Conservation (phyloP, 768 basidiomycete genomes). For the Candolleomyces efflorescens region DNA sequence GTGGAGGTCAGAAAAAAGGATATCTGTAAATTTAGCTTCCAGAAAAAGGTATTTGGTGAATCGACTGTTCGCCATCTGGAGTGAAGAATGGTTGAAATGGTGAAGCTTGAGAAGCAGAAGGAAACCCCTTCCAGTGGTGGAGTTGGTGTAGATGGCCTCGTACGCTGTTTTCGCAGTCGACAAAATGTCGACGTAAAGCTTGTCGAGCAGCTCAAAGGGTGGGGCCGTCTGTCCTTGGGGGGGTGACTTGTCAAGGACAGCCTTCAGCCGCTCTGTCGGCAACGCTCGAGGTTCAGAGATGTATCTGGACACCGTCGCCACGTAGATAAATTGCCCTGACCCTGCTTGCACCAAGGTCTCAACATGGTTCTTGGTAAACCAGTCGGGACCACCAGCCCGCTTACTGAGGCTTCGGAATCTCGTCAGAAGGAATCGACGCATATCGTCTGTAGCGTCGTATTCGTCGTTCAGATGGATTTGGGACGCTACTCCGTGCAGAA, state of each 20-base stretch:
- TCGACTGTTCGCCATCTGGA: too few relatives aligned
- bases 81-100: too few relatives aligned
- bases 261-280: neutral
- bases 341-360: neutral
- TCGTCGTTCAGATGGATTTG: neutral
- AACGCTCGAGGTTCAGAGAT: neutral
- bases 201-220: neutral
- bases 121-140: neutral
- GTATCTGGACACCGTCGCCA: neutral
- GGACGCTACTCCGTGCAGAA: neutral
- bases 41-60: too few relatives aligned
- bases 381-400: neutral
- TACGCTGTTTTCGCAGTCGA: neutral
- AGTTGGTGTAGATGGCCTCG: neutral
- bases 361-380: neutral
- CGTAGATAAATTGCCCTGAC: conserved; percentile 6
- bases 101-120: neutral
- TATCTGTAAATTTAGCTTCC: too few relatives aligned
- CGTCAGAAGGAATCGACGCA: neutral
- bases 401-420: neutral
- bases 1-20: neutral
- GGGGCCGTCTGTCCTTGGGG: neutral
- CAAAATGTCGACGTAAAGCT: neutral
- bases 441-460: conserved; percentile 1
- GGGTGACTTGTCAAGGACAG: neutral